These are phyloP conservation scores for Mucor saturninus DNA, from an alignment of 371 early-diverging fungal species.

Conservation along the genomic window DNA sequence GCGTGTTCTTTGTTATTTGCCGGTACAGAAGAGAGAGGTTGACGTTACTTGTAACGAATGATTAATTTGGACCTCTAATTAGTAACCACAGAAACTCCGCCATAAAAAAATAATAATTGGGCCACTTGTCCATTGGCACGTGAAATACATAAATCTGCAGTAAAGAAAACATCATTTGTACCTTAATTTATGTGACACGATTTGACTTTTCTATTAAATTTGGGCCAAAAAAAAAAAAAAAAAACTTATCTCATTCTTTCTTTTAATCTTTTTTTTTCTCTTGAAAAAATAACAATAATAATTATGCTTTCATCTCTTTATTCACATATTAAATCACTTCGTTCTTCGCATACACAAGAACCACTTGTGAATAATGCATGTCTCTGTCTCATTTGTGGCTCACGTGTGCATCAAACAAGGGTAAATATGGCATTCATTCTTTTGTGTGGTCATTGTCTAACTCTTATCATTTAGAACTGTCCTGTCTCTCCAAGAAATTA, in stretches of 20 bases:
- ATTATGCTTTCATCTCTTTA: not conserved
- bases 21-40: too few relatives aligned
- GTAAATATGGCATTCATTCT: conserved; percentile 15
- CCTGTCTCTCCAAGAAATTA: conserved; percentile 32
- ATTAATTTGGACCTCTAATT: not conserved
- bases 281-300: not conserved
- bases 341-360: not conserved
- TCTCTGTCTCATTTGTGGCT: conserved; percentile 34
- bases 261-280: conserved; percentile 1
- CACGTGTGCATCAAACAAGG: conserved; percentile 35
- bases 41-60: too few relatives aligned
- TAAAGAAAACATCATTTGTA: conserved; percentile 4
- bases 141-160: not conserved
- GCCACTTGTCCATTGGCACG: not conserved
- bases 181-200: not conserved
- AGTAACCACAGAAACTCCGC: not conserved
- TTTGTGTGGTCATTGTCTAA: too few relatives aligned
- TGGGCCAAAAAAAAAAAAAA: not conserved
- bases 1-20: too few relatives aligned
- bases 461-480: conserved; percentile 24
- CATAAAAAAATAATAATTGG: not conserved
- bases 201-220: conserved; percentile 2
- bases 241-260: conserved; percentile 5
- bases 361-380: conserved; percentile 10
- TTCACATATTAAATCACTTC: not conserved